Evolutionary conservation across 331 rosid species (phyloP).

Genomic region (Stylosanthes scabra): DNA sequence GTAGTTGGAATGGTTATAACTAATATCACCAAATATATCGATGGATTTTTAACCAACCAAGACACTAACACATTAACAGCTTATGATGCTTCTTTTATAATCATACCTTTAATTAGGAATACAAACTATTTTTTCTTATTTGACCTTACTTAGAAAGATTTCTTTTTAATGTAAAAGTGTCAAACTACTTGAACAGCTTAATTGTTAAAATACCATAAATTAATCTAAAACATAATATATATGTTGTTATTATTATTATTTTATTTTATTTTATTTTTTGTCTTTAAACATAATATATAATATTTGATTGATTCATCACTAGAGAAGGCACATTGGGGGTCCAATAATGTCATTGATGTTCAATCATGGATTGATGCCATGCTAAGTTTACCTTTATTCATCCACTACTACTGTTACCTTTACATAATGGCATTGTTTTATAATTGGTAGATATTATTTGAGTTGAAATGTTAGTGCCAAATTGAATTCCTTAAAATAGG

Average conservation of each 20-base stretch:
- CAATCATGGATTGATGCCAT: constrained; percentile 10
- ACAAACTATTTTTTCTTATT: neutral
- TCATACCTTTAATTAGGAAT: neutral
- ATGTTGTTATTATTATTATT: too few species aligned
- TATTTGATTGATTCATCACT: neutral
- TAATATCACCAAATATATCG: neutral
- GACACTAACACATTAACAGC: constrained; percentile 12
- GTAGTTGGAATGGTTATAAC: neutral
- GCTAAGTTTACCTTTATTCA: neutral
- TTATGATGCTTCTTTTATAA: neutral
- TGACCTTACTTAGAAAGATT: too few species aligned
- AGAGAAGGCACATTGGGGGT: neutral
- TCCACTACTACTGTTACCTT: neutral
- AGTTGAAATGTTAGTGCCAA: neutral
- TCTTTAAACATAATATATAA: neutral
- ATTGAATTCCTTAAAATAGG: neutral
- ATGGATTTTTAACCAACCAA: constrained; percentile 3
- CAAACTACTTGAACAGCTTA: too few species aligned
- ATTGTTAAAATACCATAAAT: too few species aligned
- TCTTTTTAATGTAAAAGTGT: too few species aligned
- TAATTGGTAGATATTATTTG: neutral
- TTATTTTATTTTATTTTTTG: too few species aligned
- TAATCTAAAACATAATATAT: too few species aligned
- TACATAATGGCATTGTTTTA: neutral
- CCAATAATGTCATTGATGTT: constrained; percentile 30